Evolutionary conservation across 148 eudicot species (phyloP), one percentile per base, ranked within the genome.

Genomic region (Talinum fruticosum): DNA sequence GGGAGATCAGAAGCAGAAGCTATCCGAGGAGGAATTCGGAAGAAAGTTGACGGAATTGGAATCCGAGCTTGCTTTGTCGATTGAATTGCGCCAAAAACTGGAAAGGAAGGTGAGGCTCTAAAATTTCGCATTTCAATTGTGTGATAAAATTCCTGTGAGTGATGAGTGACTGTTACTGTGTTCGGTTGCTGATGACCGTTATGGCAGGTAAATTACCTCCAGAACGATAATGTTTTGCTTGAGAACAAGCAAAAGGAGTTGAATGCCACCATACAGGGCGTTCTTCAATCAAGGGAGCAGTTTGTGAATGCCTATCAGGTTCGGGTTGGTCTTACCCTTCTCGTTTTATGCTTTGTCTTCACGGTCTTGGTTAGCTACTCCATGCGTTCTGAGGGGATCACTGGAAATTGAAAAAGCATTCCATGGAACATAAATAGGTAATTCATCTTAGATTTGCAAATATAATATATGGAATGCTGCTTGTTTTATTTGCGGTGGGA

Each of bases 221-320:
- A 86, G 73, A 85, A 80, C 71, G 93, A 87, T 65, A 86, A 88
- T 82, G 67, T 74, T 79, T 72, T 87, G 82, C 91, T 90, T 69
- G 87, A 88, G 78, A 88, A 75, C 79, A 88, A 88, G 82, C 88
- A 85, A 64, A 87, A 90, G 78, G 90, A 90, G 79, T 76, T 88
- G 83, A 87, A 87, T 78, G 87, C 67, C 71, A 82, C 87, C 45
- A 81, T 90, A 72, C 75, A 80, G 35, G 77, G 69, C 73, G 78
- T 88, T 62, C 86, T 90, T 54, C 87, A 86, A 78, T 85, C 93
- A 6, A 82, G 78, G 69, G 90, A 90, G 75, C 78, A 72, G 28
- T 90, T 88, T 78, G 73, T 85, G 16, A 88, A 87, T 85, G 84
- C 78, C 65, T 88, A 85, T 59, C 86, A 90, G 91, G 91, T 87